Percentiles rank a stretch among this genome's conserved stretches.
These are phyloP conservation scores for Phytophthora idaei DNA, from an alignment of 352 stramenopile species.

Conservation along the genomic window DNA sequence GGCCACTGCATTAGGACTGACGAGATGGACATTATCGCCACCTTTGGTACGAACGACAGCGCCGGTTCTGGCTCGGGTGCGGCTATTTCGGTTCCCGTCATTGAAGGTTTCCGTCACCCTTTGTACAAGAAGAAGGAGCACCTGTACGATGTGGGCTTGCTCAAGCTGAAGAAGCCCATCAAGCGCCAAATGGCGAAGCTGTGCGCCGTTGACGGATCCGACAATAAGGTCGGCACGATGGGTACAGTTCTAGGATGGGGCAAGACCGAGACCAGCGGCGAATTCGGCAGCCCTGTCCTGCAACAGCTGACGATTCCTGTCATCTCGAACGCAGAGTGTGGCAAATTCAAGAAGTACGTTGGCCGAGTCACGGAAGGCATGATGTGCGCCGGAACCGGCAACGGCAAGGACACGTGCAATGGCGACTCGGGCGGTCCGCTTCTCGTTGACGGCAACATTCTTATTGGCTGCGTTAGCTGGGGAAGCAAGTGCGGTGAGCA, in stretches of 20 bases:
- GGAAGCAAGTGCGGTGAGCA: conserved; percentile 60
- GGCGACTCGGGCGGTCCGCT: conserved; percentile 74
- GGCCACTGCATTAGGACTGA: conserved; percentile 66
- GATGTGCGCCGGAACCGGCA: conserved; percentile 56
- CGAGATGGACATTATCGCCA: conserved; percentile 25
- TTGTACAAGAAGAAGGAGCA: conserved; percentile 40
- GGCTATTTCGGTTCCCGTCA: conserved; percentile 6
- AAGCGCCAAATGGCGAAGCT: conserved; percentile 42
- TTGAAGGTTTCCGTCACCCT: conserved; percentile 31
- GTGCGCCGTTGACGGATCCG: conserved; percentile 43
- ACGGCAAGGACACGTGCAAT: conserved; percentile 63
- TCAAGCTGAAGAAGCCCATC: conserved; percentile 56
- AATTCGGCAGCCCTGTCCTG: conserved; percentile 33
- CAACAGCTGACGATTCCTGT: conserved; percentile 56
- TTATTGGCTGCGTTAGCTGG: conserved; percentile 74
- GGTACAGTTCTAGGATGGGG: conserved; percentile 63
- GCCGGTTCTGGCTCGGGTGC: conserved; percentile 10
- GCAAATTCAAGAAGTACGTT: conserved; percentile 49
- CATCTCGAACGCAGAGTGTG: conserved; percentile 63
- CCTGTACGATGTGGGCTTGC: conserved; percentile 54
- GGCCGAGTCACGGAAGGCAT: conserved; percentile 63
- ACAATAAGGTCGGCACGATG: conserved; percentile 53
- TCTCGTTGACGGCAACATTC: conserved; percentile 43
- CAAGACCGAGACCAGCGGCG: conserved; percentile 43
- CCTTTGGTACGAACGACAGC: conserved; percentile 32